A percentile compares a stretch with the other conserved stretches of the same genome.
Evolutionary conservation across 1,284 basidiomycete genomes (phyloP).

Genomic region (Heterobasidion parviporum): DNA sequence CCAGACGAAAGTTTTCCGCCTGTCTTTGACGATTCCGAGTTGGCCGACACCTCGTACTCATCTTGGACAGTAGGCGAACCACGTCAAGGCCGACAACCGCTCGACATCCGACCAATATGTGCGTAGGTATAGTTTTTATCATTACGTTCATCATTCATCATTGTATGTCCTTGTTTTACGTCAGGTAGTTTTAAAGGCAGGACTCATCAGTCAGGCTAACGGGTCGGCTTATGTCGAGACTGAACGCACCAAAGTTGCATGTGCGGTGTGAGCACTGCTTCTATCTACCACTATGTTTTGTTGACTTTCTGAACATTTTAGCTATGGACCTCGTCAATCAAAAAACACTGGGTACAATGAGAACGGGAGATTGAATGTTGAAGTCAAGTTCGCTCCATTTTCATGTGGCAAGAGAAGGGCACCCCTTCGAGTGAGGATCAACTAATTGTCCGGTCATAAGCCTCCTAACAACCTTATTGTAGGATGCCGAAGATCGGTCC

Average conservation of each 20-base stretch:
- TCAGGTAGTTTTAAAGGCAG: slow-evolving; percentile 74
- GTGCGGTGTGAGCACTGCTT: slow-evolving; percentile 69
- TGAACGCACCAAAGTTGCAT: slow-evolving; percentile 85
- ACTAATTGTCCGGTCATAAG: slow-evolving; percentile 1
- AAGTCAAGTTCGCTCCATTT: slow-evolving; percentile 96
- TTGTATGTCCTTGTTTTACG: slow-evolving; percentile 1
- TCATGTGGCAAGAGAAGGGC: slow-evolving; percentile 70
- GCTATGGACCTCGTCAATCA: slow-evolving; percentile 90
- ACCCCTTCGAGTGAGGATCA: slow-evolving; percentile 73
- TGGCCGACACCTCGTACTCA: slow-evolving; percentile 16
- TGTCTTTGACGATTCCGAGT: slow-evolving; percentile 41
- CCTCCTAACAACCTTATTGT: slow-evolving; percentile 6
- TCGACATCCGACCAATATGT: slow-evolving; percentile 83
- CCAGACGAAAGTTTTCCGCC: slow-evolving; percentile 77
- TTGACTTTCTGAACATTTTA: slow-evolving; percentile 20
- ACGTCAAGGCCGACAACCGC: slow-evolving; percentile 42
- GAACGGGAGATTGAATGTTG: slow-evolving; percentile 85
- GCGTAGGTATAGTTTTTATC: slow-evolving; percentile 21
- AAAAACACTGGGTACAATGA: slow-evolving; percentile 76
- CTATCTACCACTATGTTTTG: slow-evolving; percentile 5
- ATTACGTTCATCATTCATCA: not conserved
- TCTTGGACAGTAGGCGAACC: slow-evolving; percentile 25
- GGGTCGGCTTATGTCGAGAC: slow-evolving; percentile 95
- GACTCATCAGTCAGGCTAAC: slow-evolving; percentile 87
- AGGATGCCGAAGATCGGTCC: slow-evolving; percentile 93